Conservation (phyloP, 2,329 filamentous ascomycete genomes). For the Beauveria sp. region DNA sequence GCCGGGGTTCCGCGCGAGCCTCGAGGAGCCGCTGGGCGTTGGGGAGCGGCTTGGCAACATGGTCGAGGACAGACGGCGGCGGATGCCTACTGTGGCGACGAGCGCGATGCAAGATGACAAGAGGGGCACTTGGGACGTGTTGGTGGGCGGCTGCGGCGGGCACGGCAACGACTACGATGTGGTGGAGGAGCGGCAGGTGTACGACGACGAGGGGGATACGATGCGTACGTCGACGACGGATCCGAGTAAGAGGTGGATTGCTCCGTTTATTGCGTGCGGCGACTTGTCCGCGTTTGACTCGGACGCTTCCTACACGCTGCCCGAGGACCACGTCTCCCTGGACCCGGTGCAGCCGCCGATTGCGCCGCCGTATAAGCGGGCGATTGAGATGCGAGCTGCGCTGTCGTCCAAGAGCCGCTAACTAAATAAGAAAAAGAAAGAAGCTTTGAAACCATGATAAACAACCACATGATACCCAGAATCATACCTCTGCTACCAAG, state of each 20-base stretch:
- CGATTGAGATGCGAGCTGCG: conserved; percentile 60
- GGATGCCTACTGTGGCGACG: conserved; percentile 33
- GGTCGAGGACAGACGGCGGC: conserved; percentile 34
- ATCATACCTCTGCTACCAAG: background rate
- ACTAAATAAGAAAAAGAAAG: conserved; percentile 13
- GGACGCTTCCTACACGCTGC: conserved; percentile 86
- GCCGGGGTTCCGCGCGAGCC: conserved; percentile 62
- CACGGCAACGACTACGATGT: conserved; percentile 21
- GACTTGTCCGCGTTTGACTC: conserved; percentile 93
- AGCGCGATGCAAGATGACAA: conserved; percentile 38
- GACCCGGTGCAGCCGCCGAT: conserved; percentile 94
- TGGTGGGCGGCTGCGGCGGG: conserved; percentile 6
- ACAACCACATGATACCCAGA: background rate
- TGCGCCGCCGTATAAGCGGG: conserved; percentile 87
- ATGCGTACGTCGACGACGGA: conserved; percentile 16
- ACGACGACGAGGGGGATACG: conserved; percentile 32
- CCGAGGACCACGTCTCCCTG: conserved; percentile 76
- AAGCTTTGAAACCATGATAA: background rate
- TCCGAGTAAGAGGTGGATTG: conserved; percentile 66
- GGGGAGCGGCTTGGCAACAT: conserved; percentile 47
- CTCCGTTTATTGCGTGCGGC: conserved; percentile 93
- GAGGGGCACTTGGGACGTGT: conserved; percentile 36
- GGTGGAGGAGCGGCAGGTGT: conserved; percentile 40
- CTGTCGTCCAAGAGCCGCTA: conserved; percentile 25
- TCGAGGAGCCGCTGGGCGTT: conserved; percentile 67